Base-by-base conservation (phyloP, 148 eudicot genomes). In the Camellia japonica region DNA sequence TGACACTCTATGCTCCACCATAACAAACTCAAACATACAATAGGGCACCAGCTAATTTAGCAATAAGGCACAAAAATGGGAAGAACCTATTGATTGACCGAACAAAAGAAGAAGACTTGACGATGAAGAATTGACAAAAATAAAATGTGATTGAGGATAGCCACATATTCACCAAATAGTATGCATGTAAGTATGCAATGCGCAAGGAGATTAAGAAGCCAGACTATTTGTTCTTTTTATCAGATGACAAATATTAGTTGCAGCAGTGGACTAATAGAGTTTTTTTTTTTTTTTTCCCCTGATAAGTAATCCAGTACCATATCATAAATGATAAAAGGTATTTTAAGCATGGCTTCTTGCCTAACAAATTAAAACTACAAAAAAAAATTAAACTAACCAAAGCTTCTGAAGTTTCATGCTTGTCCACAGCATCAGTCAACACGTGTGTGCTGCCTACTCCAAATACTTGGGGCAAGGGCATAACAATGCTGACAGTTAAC, bases 361-460 rank as follows among this genome's bases (percentile, higher is more conserved):
- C 49, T 41, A 14, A 67, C 47, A 16, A 68, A 43, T 68, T 12
- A 15, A 68, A 68, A 61, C 65, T 43, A 42, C 1, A 30, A 30
- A 13, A 66, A 68, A 69, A 12, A 69, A 71, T 3, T 20, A 49
- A 19, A 41, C 16, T 4, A 52, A 10, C 13, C 16, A n/a, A 71
- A 19, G 19, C 42, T 20, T 20, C 18, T 19, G 42, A 71, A 71
- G 16, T 52, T 51, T 52, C 75, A 49, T 71, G 60, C 60, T 4
- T 71, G 74, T 52, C 60, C 11, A 16, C 52, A 47, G 56, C 4
- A 20, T 51, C 47, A 70, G 20, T 43, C 58, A 12, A 71, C 23
- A 18, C 75, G 20, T 20, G 59, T 54, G 20, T 20, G 59, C 73
- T 71, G 75, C 55, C 55, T 15, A 70, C 55, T 46, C 73, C 73